A percentile compares a stretch with the other conserved stretches of the same genome.
These are phyloP conservation scores for Wickerhamiella infanticola DNA, from an alignment of 1,139 yeast genomes.

Conservation along the genomic window DNA sequence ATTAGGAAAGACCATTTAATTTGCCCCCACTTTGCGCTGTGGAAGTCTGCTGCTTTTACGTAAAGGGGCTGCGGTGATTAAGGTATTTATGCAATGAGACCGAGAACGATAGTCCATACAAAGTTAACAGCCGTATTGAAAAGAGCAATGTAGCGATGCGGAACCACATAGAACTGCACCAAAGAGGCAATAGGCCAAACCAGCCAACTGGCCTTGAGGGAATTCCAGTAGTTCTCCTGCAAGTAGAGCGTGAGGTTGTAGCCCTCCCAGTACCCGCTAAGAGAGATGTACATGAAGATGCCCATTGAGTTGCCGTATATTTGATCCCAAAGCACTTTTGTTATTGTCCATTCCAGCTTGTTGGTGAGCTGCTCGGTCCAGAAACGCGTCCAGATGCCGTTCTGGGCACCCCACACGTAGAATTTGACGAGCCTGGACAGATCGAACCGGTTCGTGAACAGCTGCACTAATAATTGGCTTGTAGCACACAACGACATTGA, in stretches of 20 bases:
- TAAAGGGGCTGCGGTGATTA: not conserved
- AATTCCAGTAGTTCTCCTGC: constrained; percentile 18
- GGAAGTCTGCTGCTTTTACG: constrained; percentile 3
- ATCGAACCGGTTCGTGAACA: constrained; percentile 13
- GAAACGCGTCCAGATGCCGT: constrained; percentile 26
- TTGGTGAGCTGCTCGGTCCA: constrained; percentile 23
- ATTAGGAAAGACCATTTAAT: constrained; percentile 34
- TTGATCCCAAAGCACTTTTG: constrained; percentile 22
- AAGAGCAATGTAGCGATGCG: constrained; percentile 21
- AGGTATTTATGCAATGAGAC: constrained; percentile 14
- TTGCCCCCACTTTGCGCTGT: not conserved
- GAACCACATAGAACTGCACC: constrained; percentile 21
- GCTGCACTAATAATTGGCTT: constrained; percentile 23
- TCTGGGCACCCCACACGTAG: constrained; percentile 26
- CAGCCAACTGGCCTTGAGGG: constrained; percentile 21
- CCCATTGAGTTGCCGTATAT: constrained; percentile 23
- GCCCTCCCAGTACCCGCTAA: constrained; percentile 26
- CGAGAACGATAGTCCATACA: constrained; percentile 24
- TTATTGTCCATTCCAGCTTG: constrained; percentile 13
- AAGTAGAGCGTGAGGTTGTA: constrained; percentile 21
- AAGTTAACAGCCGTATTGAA: constrained; percentile 23
- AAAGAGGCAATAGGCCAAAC: constrained; percentile 26
- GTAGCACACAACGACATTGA: constrained; percentile 23
- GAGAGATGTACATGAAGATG: constrained; percentile 20
- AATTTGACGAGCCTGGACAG: constrained; percentile 19